Conservation (phyloP, 1,139 yeast genomes). For the Kluyveromyces marxianus region DNA sequence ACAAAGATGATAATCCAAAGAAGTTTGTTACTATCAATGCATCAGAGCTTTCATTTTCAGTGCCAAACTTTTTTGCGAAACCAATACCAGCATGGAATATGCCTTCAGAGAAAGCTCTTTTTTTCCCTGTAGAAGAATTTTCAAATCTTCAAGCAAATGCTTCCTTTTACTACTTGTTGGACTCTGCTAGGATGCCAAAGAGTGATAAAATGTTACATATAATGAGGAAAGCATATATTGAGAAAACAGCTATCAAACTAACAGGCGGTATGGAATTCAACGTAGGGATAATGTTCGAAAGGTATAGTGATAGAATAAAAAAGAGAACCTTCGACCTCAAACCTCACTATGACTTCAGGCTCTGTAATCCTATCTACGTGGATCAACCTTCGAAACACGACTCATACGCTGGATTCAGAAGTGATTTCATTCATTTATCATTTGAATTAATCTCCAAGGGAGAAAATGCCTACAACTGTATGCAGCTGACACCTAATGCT, state of each 20-base stretch:
- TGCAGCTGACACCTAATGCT: constrained; percentile 67
- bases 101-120: constrained; percentile 37
- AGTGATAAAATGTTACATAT: constrained; percentile 14
- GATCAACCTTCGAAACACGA: constrained; percentile 46
- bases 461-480: constrained; percentile 50
- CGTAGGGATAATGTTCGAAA: constrained; percentile 53
- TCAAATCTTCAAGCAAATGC: constrained; percentile 40
- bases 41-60: constrained; percentile 59
- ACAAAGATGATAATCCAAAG: constrained; percentile 53
- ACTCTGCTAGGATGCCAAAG: constrained; percentile 23
- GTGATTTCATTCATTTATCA: constrained; percentile 74
- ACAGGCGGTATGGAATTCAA: constrained; percentile 55
- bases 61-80: constrained; percentile 57
- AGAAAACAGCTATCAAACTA: constrained; percentile 49
- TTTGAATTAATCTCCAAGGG: constrained; percentile 51
- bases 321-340: constrained; percentile 45
- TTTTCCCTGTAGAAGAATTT: constrained; percentile 36
- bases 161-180: constrained; percentile 44
- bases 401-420: constrained; percentile 71
- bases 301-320: constrained; percentile 32
- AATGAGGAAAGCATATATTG: constrained; percentile 30
- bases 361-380: constrained; percentile 58
- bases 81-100: constrained; percentile 59
- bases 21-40: constrained; percentile 59
- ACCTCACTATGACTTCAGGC: constrained; percentile 65